A percentile compares a stretch with the other conserved stretches of the same genome.
phyloP scores from a whole-genome alignment of 495 filamentous ascomycete species.

The Tuber brumale region DNA sequence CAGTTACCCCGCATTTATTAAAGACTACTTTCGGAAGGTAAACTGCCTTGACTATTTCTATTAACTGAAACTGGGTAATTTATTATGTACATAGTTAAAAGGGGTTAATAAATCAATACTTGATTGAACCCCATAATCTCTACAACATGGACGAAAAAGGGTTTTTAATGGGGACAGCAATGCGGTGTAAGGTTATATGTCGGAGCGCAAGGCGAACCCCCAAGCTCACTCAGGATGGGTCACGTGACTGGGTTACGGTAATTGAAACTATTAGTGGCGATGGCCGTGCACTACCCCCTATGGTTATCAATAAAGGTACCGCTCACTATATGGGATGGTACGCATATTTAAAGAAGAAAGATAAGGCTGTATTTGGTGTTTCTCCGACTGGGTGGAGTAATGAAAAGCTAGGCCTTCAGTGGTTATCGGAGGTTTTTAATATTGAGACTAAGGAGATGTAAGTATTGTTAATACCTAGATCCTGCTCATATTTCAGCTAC shows the following conservation, averaged over 20 bases:
- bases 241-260: neutral
- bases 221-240: neutral
- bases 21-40: slow-evolving; percentile 20
- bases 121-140: slow-evolving; percentile 3
- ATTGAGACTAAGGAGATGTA: neutral
- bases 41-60: neutral
- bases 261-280: slow-evolving; percentile 9
- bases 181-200: neutral
- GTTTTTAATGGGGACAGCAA: slow-evolving; percentile 5
- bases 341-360: neutral
- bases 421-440: slow-evolving; percentile 8
- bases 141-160: slow-evolving; percentile 14
- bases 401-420: slow-evolving; percentile 12
- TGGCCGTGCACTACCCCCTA: neutral
- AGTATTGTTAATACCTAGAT: neutral
- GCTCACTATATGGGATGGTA: neutral
- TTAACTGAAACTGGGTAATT: neutral
- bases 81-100: slow-evolving; percentile 5
- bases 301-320: slow-evolving; percentile 7
- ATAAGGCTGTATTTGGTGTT: slow-evolving; percentile 5
- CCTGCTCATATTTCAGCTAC: neutral
- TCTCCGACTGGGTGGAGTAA: slow-evolving; percentile 15
- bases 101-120: slow-evolving; percentile 8
- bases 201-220: neutral
- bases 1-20: neutral